Conservation (phyloP, 2,329 filamentous ascomycete genomes). For the Aureobasidium uvarum region DNA sequence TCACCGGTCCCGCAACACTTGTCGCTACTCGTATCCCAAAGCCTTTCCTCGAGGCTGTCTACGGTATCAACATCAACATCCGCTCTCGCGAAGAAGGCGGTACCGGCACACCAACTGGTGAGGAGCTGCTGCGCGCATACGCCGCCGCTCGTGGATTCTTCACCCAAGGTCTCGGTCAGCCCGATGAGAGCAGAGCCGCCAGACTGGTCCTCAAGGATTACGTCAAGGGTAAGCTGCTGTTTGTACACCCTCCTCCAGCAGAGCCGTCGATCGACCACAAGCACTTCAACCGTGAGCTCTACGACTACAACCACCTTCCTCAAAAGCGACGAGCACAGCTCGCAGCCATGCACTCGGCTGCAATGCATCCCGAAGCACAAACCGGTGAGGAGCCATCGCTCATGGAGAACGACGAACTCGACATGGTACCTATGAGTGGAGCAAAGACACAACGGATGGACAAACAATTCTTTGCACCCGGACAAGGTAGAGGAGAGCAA, state of each 20-base stretch:
- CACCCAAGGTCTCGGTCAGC: constrained; percentile 83
- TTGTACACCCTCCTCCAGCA: constrained; percentile 79
- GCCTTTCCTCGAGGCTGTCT: constrained; percentile 84
- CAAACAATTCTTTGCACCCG: constrained; percentile 79
- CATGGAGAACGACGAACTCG: constrained; percentile 48
- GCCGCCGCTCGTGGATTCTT: constrained; percentile 87
- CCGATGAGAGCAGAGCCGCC: constrained; percentile 89
- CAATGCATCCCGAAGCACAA: constrained; percentile 34
- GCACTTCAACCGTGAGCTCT: constrained; percentile 86
- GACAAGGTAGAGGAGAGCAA: constrained; percentile 61
- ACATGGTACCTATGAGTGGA: constrained; percentile 54
- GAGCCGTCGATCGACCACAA: constrained; percentile 63
- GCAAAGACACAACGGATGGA: constrained; percentile 76
- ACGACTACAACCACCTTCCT: constrained; percentile 78
- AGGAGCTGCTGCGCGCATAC: constrained; percentile 82
- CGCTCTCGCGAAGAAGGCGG: constrained; percentile 88
- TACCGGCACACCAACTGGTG: constrained; percentile 77
- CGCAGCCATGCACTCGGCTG: constrained; percentile 40
- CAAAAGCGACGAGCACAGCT: constrained; percentile 72
- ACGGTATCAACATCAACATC: constrained; percentile 84
- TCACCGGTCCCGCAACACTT: constrained; percentile 78
- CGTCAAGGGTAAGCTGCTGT: constrained; percentile 91
- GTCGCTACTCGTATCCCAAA: constrained; percentile 84
- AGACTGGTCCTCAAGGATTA: constrained; percentile 94
- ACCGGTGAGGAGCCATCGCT: constrained; percentile 38